These are phyloP conservation scores for Cytospora piceicola DNA, from an alignment of 2,329 filamentous ascomycete species.

Conservation along the genomic window DNA sequence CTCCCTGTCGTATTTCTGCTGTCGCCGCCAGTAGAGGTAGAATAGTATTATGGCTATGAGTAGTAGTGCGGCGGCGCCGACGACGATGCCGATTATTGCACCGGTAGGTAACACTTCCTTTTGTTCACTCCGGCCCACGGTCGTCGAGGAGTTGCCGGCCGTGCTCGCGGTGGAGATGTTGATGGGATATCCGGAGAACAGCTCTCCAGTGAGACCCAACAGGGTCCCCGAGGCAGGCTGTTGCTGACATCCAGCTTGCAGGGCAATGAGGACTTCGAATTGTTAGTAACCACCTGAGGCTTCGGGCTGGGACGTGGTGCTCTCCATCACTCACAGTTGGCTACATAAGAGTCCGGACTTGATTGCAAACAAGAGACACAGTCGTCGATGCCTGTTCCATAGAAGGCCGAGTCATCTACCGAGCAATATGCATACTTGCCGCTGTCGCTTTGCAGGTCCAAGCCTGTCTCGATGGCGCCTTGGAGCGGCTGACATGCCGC, in stretches of 20 bases:
- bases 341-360: constrained; percentile 44
- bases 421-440: constrained; percentile 51
- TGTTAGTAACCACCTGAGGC: neutral
- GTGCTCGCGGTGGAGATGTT: constrained; percentile 43
- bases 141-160: constrained; percentile 36
- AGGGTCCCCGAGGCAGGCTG: constrained; percentile 43
- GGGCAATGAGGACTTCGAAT: constrained; percentile 50
- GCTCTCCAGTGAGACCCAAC: constrained; percentile 47
- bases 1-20: constrained; percentile 42
- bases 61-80: constrained; percentile 50
- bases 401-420: constrained; percentile 43
- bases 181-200: constrained; percentile 45
- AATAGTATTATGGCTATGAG: constrained; percentile 50
- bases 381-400: constrained; percentile 37
- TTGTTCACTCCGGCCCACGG: constrained; percentile 32
- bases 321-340: constrained; percentile 50
- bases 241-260: constrained; percentile 54
- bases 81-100: constrained; percentile 57
- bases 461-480: constrained; percentile 42
- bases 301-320: neutral
- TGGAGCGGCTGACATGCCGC: constrained; percentile 48
- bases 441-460: constrained; percentile 41
- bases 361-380: constrained; percentile 51
- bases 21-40: constrained; percentile 51
- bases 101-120: constrained; percentile 46